Base-by-base conservation (phyloP, 1,139 yeast genomes). In the Taphrina confusa region DNA sequence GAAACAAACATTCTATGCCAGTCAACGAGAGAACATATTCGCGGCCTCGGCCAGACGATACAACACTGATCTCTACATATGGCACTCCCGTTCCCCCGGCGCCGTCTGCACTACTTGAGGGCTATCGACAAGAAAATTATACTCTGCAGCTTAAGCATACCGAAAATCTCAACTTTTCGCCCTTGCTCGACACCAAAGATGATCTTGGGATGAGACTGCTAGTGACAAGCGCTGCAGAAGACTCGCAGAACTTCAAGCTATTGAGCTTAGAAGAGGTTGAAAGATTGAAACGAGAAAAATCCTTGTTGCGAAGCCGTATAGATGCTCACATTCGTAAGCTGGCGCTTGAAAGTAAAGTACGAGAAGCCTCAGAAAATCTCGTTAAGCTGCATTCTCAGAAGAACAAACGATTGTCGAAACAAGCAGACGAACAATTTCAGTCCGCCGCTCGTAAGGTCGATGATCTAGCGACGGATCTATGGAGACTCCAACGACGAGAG, bases 331-430 rank as follows among this genome's bases (percentile, higher is more conserved):
- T 42, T 9, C 50, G 62, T 27, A 57, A 56, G 22, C 23, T 60
- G 22, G 62, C 59, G 22, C 56, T 60, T 8, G 62, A 60, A 30
- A 45, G 62, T 27, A 60, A 60, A 47, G 57, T 60, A 18, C 47
- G 62, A 14, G 62, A 60, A 23, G 62, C 62, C 8, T 49, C 61
- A 8, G 51, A 54, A 28, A 52, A 55, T 11, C 56, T 60, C 23
- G 59, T 50, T 40, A 49, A 51, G 25, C 45, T 60, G 51, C 62
- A 60, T 33, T 46, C 46, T 14, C 40, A 46, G 22, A 44, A 37
- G 52, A 46, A 51, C 40, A 60, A 60, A 42, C 57, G 62, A 18
- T 39, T 46, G 27, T 60, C 62, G 22, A 44, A 36, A 34, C 57
- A 54, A 31, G 61, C 57, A 20, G 62, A 60, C 14, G 62, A 57